Base-by-base conservation (phyloP, 805 yeast genomes). In the Komagataella pseudopastoris region DNA sequence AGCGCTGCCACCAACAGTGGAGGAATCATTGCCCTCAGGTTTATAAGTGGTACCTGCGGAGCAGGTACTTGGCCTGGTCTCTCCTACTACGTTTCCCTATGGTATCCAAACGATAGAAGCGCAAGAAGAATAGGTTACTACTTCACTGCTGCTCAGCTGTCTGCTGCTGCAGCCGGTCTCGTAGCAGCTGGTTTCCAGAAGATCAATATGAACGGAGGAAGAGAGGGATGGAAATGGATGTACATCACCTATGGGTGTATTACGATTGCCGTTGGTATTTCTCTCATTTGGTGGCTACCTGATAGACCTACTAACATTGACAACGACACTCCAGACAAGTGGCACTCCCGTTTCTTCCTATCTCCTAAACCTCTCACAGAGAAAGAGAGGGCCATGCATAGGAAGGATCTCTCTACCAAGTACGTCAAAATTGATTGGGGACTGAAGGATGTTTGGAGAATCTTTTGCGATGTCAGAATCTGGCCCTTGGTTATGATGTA, bases 51-150 rank as follows among this genome's bases (percentile, higher is more conserved):
- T 49, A 57, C 83, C 52, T 84, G 83, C 52, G 87, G 87, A 50
- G 93, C 95, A 8, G 95, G 95, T 46, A 80, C 87, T 3, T 87
- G 95, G 95, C 95, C 95, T 1, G 95, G 95, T 7, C 72, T 88
- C 83, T 79, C 88, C 20, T 88, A 87, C 66, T 88, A 88, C 60
- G 72, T 88, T 46, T 78, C 90, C 0, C 68, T 87, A 58, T 88
- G 95, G 91, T 88, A 88, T 60, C 96, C 96, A 2, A 77, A 81
- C 50, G 81, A 84, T 48, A 71, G 93, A 54, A 77, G 81, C 57
- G 85, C 95, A 2, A 75, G 78, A 56, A 72, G 96, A 61, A 84
- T 88, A 55, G 96, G 96, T 2, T 88, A 84, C 67, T 88, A 88
- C 65, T 88, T 83, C 65, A 88, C 96, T 1, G 96, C 96, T 18